Percentiles rank a stretch among this genome's conserved stretches.
Evolutionary conservation across 371 early-diverging fungal genomes (phyloP).

Genomic region (Mortierella sp.): DNA sequence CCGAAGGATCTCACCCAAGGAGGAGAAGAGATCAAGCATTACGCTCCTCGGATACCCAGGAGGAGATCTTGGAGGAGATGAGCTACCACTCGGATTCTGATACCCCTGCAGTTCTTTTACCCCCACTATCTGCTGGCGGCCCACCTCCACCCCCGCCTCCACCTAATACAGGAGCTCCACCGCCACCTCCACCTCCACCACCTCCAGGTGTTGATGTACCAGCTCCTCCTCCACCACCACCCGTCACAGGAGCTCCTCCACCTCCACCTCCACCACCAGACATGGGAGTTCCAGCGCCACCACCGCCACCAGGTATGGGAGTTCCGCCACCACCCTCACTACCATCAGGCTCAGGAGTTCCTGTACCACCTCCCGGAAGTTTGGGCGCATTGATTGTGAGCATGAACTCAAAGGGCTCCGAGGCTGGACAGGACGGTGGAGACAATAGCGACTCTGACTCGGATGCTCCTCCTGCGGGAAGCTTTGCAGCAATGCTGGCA

Average conservation of each 20-base stretch:
- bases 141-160: slow-evolving; percentile 50
- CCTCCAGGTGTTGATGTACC: too few relatives aligned
- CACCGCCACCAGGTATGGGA: slow-evolving; percentile 4
- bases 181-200: slow-evolving; percentile 46
- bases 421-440: slow-evolving; percentile 5
- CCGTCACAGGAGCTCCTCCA: too few relatives aligned
- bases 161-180: slow-evolving; percentile 16
- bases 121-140: slow-evolving; percentile 52
- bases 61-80: neutral
- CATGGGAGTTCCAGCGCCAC: slow-evolving; percentile 2
- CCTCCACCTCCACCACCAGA: slow-evolving; percentile 44
- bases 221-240: slow-evolving; percentile 8
- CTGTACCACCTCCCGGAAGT: neutral
- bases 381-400: slow-evolving; percentile 24
- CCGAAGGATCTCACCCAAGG: too few relatives aligned
- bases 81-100: too few relatives aligned
- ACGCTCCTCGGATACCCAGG: too few relatives aligned
- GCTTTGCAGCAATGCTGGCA: slow-evolving; percentile 18
- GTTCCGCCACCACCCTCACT: slow-evolving; percentile 11
- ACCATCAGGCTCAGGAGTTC: neutral
- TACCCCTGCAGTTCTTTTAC: slow-evolving; percentile 10
- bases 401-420: slow-evolving; percentile 22
- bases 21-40: too few relatives aligned
- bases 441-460: slow-evolving; percentile 9
- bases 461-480: slow-evolving; percentile 19